These are phyloP conservation scores for Trypanosoma avium DNA, from an alignment of 208 protist genomes.

Conservation along the genomic window DNA sequence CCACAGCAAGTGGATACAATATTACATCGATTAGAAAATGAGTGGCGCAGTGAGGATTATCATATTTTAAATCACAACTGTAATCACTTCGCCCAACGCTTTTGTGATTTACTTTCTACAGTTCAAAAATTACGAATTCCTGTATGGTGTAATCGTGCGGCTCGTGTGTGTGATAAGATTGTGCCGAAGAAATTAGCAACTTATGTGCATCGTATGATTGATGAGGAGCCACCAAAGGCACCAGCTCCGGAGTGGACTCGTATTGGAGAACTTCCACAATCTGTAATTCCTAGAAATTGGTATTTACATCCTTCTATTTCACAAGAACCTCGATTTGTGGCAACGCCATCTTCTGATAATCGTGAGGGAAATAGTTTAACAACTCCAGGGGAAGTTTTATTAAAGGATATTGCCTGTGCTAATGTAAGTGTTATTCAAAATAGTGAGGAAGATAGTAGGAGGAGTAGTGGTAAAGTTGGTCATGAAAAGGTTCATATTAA, in stretches of 20 bases:
- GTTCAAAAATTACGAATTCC: conserved; percentile 71
- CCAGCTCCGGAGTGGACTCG: conserved; percentile 15
- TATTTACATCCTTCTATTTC: conserved; percentile 67
- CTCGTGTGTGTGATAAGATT: conserved; percentile 60
- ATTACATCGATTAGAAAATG: conserved; percentile 81
- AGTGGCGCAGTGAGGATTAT: conserved; percentile 86
- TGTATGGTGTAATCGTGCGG: conserved; percentile 88
- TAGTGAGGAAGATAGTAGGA: too few species aligned
- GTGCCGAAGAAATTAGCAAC: conserved; percentile 71
- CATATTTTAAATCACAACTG: conserved; percentile 91
- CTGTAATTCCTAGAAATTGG: conserved; percentile 73
- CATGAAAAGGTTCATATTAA: too few species aligned
- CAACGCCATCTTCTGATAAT: neutral
- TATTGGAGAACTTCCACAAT: conserved; percentile 57
- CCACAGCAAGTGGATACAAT: conserved; percentile 87
- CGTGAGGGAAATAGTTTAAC: neutral
- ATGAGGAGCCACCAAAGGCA: conserved; percentile 68
- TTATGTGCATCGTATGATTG: conserved; percentile 75
- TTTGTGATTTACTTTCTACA: conserved; percentile 81
- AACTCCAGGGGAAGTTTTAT: neutral
- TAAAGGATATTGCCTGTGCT: neutral
- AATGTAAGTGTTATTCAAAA: too few species aligned
- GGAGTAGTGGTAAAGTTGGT: too few species aligned
- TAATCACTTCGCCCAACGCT: conserved; percentile 87
- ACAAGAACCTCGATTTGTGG: conserved; percentile 54